Percentiles rank a stretch among this genome's conserved stretches.
Conservation (phyloP, 805 yeast species). For the Kodamaea kaohsiungensis region DNA sequence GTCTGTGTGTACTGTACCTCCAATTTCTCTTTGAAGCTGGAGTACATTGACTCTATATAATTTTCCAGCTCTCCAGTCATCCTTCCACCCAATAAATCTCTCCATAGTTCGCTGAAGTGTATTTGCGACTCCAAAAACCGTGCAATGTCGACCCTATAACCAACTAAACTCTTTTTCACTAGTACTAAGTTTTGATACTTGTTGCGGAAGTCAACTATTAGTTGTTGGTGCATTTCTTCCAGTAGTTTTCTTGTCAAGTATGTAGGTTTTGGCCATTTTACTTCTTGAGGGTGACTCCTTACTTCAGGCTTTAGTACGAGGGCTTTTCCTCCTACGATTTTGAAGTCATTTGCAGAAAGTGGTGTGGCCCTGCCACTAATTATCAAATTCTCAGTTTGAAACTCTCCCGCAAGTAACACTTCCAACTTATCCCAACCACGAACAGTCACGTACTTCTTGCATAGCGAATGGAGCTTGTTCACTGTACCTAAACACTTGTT, state of each 20-base stretch:
- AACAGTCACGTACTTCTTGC: constrained; percentile 5
- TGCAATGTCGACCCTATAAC: neutral
- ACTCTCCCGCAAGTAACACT: neutral
- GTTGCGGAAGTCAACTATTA: neutral
- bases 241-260: neutral
- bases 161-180: neutral
- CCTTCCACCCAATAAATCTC: constrained; percentile 3
- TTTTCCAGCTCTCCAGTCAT: neutral
- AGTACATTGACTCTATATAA: constrained; percentile 11
- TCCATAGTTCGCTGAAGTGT: constrained; percentile 9
- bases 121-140: constrained; percentile 6
- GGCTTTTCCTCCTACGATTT: neutral
- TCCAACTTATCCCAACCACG: constrained; percentile 2
- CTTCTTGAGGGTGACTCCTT: neutral
- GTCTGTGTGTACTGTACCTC: constrained; percentile 1
- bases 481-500: constrained; percentile 3
- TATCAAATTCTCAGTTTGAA: neutral
- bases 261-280: neutral
- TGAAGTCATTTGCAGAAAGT: neutral
- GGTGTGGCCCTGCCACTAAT: neutral
- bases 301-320: neutral
- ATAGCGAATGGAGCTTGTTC: constrained; percentile 7
- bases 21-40: constrained; percentile 10
- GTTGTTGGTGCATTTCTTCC: neutral
- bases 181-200: constrained; percentile 1